These are phyloP conservation scores for Panus rudis DNA, from an alignment of 768 basidiomycete species.

Conservation along the genomic window DNA sequence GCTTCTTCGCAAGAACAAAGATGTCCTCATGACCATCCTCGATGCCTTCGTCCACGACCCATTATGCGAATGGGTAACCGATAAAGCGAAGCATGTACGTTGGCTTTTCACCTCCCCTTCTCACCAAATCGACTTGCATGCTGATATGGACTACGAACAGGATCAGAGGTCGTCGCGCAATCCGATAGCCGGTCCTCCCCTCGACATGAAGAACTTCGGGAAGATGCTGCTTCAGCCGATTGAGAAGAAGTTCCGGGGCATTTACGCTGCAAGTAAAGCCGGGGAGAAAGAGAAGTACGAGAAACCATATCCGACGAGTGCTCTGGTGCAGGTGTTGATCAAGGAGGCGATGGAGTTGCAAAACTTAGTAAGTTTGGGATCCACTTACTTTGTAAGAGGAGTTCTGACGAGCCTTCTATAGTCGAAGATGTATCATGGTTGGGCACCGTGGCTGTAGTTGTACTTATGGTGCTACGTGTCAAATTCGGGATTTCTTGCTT, in stretches of 20 bases:
- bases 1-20: slow-evolving; percentile 82
- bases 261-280: slow-evolving; percentile 48
- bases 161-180: neutral
- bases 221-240: slow-evolving; percentile 75
- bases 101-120: neutral
- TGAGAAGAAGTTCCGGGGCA: slow-evolving; percentile 73
- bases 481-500: too few relatives aligned
- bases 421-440: slow-evolving; percentile 89
- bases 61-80: slow-evolving; percentile 90
- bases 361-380: slow-evolving; percentile 64
- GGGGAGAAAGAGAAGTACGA: slow-evolving; percentile 20
- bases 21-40: slow-evolving; percentile 89
- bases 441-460: slow-evolving; percentile 71
- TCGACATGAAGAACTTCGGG: slow-evolving; percentile 61
- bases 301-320: slow-evolving; percentile 58
- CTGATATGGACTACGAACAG: too few relatives aligned
- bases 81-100: slow-evolving; percentile 58
- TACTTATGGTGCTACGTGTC: neutral
- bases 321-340: slow-evolving; percentile 87
- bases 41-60: slow-evolving; percentile 98
- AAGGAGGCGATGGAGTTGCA: slow-evolving; percentile 72
- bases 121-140: neutral
- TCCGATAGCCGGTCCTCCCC: neutral
- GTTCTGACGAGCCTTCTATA: slow-evolving; percentile 26
- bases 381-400: neutral